Conservation (phyloP, 768 basidiomycete species). For the Hericium rajendrae region DNA sequence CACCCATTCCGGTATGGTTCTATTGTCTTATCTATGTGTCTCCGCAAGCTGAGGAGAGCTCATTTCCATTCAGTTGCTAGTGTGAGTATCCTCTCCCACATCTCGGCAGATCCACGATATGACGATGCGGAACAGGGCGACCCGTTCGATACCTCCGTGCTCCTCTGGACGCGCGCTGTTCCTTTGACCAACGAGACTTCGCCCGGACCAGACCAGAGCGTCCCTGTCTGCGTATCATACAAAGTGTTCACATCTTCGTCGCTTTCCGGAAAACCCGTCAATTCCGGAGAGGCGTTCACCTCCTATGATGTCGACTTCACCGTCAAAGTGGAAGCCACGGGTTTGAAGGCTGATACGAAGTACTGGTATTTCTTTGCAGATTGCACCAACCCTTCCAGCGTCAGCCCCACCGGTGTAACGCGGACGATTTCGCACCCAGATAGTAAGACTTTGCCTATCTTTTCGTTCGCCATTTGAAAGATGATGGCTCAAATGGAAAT, state of each 20-base stretch:
- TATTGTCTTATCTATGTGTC: too few species aligned
- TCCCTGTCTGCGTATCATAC: conserved; percentile 42
- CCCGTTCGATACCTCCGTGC: conserved; percentile 41
- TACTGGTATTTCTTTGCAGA: conserved; percentile 50
- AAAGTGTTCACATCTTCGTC: conserved; percentile 30
- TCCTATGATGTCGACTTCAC: conserved; percentile 51
- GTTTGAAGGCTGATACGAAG: conserved; percentile 38
- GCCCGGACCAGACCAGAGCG: conserved; percentile 34
- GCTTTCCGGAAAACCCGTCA: conserved; percentile 26
- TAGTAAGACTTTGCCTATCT: conserved; percentile 25
- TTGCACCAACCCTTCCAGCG: conserved; percentile 34
- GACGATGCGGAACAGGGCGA: conserved; percentile 30
- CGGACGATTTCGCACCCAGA: conserved; percentile 38
- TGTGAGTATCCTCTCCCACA: conserved; percentile 21
- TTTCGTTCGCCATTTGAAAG: not conserved
- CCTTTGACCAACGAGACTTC: conserved; percentile 23
- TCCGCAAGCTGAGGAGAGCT: too few species aligned
- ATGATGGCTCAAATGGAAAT: not conserved
- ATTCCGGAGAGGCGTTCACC: conserved; percentile 43
- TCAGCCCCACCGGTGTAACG: conserved; percentile 41
- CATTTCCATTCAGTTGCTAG: conserved; percentile 31
- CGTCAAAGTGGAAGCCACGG: conserved; percentile 47
- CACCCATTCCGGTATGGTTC: conserved; percentile 33
- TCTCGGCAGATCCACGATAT: too few species aligned
- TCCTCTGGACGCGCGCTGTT: conserved; percentile 49